Base-by-base conservation (phyloP, 1,284 basidiomycete species). In the Cutaneotrichosporon dermatis region DNA sequence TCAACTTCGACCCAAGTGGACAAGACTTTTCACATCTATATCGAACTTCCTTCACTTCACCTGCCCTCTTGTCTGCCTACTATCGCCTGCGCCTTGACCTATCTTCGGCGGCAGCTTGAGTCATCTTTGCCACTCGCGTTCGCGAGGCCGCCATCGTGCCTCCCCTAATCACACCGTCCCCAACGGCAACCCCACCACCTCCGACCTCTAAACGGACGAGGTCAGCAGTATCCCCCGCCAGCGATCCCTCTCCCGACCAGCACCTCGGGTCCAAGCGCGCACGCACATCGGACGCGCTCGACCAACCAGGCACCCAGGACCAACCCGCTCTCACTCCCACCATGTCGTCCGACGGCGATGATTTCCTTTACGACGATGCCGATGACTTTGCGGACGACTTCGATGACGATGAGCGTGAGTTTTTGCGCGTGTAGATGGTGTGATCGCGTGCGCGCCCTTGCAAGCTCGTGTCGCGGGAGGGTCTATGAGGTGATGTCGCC, bases 271-370 rank as follows among this genome's bases (percentile, higher is more conserved):
- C 35, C 41, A 61, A 57, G 51, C 59, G 62, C 42, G 51, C 54
- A 9, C 56, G 46, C 42, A 49, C 44, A 35, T 25, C 34, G 36
- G 51, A 15, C 44, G 39, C 6, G 16, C 39, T 6, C 39, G 35
- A 9, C 33, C 39, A 13, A 16, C 37, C 6, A 16, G 36, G 1
- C n/a, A n/a, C n/a, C 15, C 13, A 11, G 12, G 50, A 46, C 48
- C 16, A 51, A 25, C 16, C 52, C 48, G 37, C 45, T 9, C 36
- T 6, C 60, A 43, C 54, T 55, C 25, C 39, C 52, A 67, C 44
- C 51, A 78, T 78, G 76, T 77, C 76, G 52, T 76, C 75, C 12
- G 76, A 76, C 60, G 76, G 69, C 34, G 76, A 75, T 48, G 72
- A 67, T 49, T 69, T 69, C 43, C 69, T 72, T 11, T 71, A 69